A percentile compares a stretch with the other conserved stretches of the same genome.
These are phyloP conservation scores for Suillus lakei DNA, from an alignment of 768 basidiomycete species.

Conservation along the genomic window DNA sequence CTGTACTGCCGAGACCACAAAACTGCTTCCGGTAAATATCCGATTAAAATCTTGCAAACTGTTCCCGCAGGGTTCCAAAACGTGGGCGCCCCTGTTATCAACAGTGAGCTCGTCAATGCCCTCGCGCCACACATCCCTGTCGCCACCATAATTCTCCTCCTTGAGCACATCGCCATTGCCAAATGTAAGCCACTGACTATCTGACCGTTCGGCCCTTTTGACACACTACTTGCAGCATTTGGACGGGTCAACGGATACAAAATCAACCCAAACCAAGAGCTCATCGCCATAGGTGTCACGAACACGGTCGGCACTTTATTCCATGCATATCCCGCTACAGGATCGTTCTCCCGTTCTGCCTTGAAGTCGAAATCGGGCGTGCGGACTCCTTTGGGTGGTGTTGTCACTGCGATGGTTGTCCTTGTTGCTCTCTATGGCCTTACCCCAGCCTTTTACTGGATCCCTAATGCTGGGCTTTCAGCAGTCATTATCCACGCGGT, in stretches of 20 bases:
- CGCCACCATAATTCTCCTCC: conserved; percentile 85
- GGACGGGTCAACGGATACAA: conserved; percentile 95
- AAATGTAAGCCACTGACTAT: conserved; percentile 63
- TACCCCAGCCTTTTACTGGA: conserved; percentile 92
- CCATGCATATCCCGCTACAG: conserved; percentile 93
- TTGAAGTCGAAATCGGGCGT: conserved; percentile 96
- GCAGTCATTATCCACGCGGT: conserved; percentile 97
- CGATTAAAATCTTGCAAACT: conserved; percentile 80
- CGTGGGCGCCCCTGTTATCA: conserved; percentile 51
- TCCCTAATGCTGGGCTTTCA: conserved; percentile 79
- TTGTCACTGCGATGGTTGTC: conserved; percentile 85
- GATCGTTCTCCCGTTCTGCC: conserved; percentile 98
- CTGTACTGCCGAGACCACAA: conserved; percentile 73
- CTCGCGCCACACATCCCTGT: conserved; percentile 80
- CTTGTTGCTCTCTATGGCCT: conserved; percentile 94
- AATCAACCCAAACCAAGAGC: conserved; percentile 91
- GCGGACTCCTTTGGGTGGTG: conserved; percentile 91
- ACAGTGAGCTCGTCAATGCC: conserved; percentile 58
- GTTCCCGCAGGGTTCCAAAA: conserved; percentile 87
- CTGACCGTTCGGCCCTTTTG: conserved; percentile 7
- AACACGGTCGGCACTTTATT: conserved; percentile 92
- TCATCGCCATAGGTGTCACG: conserved; percentile 97
- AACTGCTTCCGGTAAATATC: conserved; percentile 65
- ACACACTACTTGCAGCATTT: conserved; percentile 63
- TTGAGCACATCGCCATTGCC: conserved; percentile 98